Evolutionary conservation across 2,329 filamentous ascomycete genomes (phyloP).

Genomic region (Drechslerella coelobrocha): DNA sequence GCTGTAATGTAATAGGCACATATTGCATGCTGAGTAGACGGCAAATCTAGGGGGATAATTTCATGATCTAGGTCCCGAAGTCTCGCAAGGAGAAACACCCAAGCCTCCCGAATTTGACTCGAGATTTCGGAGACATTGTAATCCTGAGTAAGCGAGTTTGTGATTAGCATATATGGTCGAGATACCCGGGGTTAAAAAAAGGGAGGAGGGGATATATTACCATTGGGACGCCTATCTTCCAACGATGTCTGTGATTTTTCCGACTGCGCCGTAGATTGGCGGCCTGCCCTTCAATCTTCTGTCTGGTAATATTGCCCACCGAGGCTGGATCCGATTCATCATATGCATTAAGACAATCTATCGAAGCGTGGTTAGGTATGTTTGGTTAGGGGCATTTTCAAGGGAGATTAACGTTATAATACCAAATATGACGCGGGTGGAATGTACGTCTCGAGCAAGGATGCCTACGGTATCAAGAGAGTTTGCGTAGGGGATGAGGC

Average conservation of each 20-base stretch:
- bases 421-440: constrained; percentile 61
- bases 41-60: constrained; percentile 78
- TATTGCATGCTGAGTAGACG: constrained; percentile 81
- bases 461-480: constrained; percentile 90
- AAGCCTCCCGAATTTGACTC: constrained; percentile 71
- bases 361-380: background rate
- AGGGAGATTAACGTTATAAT: background rate
- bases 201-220: constrained; percentile 25
- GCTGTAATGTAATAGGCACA: constrained; percentile 95
- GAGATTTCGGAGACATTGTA: constrained; percentile 88
- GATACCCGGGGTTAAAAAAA: background rate
- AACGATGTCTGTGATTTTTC: background rate
- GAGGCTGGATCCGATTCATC: constrained; percentile 31
- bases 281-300: constrained; percentile 6
- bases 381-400: background rate
- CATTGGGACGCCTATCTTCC: constrained; percentile 64
- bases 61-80: constrained; percentile 72
- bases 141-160: constrained; percentile 65
- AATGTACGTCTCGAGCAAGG: constrained; percentile 66
- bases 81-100: constrained; percentile 68
- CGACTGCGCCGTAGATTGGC: background rate
- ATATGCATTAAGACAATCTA: constrained; percentile 31
- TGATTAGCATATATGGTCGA: background rate
- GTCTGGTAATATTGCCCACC: background rate
- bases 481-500: constrained; percentile 90